Evolutionary conservation across 768 basidiomycete species (phyloP), one percentile per base, ranked within the genome.

Genomic region (Termitomyces sp.): DNA sequence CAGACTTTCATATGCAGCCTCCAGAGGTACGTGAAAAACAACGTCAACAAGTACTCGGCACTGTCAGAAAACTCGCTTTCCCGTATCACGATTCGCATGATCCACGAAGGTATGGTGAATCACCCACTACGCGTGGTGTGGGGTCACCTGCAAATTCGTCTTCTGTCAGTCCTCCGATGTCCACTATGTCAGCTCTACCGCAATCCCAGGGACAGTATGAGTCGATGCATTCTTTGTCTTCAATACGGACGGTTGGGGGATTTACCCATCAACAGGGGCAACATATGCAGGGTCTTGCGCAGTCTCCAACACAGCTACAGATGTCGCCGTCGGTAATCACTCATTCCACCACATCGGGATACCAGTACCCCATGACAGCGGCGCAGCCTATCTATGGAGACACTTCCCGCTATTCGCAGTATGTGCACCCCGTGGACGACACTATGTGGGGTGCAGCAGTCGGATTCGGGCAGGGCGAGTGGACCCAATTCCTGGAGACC

Each of bases 391-490:
- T 75, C 20, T 80, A 78, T 63, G 57, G 64, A 13, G 76, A 77
- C 58, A 56, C 67, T 7, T 43, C 67, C 15, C 70, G 78, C 42
- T 81, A 81, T 59, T 52, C 68, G 15, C 70, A 72, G 42, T 79
- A 80, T 59, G 69, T 77, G 32, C 79, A 82, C 52, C 77, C 81
- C 25, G 77, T 81, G 42, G 86, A 85, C 55, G 84, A 87, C 35
- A 75, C 75, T 31, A 85, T 89, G 76, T 91, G 89, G 88, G 88
- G 88, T 40, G 79, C 88, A 15, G 80, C 84, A 35, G 79, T 85
- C 47, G 86, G 86, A 16, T 87, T 91, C 64, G 88, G 82, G 53
- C 85, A 88, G 60, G 82, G 84, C 38, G 89, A 91, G 69, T 91
- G 89, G 86, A 76, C 73, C 3, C 75, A 76, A 51, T 75, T 79